Conservation (phyloP, 495 filamentous ascomycete species). For the Xylaria grammica region DNA sequence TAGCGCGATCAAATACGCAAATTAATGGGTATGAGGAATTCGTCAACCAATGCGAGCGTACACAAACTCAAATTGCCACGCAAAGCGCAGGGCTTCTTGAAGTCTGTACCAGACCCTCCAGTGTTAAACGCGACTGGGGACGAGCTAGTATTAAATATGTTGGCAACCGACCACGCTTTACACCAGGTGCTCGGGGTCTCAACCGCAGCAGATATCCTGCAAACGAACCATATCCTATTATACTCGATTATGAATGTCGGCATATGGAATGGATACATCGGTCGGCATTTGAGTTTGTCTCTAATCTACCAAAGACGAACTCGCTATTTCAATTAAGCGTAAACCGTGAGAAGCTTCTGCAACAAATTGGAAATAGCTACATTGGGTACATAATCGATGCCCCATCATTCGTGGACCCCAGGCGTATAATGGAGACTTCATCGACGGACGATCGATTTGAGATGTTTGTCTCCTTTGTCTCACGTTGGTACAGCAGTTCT, state of each 20-base stretch:
- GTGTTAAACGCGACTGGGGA: not conserved
- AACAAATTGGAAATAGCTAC: not conserved
- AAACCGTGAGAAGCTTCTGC: not conserved
- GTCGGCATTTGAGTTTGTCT: conserved; percentile 10
- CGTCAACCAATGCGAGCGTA: not conserved
- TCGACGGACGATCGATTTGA: not conserved
- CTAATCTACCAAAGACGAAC: not conserved
- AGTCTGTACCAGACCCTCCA: not conserved
- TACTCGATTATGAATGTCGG: not conserved
- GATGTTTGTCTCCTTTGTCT: not conserved
- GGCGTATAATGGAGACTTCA: too few species aligned
- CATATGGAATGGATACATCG: not conserved
- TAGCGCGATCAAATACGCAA: not conserved
- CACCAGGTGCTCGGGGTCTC: not conserved
- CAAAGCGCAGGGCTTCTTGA: conserved; percentile 14
- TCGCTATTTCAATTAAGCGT: not conserved
- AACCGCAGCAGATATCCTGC: not conserved
- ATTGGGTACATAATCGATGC: not conserved
- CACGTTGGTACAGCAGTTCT: not conserved
- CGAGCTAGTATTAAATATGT: not conserved
- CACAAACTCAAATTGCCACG: not conserved
- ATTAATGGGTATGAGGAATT: conserved; percentile 3
- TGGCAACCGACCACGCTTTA: not conserved
- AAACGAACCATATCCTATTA: not conserved
- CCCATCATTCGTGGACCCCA: not conserved